Evolutionary conservation across 208 protist genomes (phyloP).

Genomic region (Trypanosoma avium): DNA sequence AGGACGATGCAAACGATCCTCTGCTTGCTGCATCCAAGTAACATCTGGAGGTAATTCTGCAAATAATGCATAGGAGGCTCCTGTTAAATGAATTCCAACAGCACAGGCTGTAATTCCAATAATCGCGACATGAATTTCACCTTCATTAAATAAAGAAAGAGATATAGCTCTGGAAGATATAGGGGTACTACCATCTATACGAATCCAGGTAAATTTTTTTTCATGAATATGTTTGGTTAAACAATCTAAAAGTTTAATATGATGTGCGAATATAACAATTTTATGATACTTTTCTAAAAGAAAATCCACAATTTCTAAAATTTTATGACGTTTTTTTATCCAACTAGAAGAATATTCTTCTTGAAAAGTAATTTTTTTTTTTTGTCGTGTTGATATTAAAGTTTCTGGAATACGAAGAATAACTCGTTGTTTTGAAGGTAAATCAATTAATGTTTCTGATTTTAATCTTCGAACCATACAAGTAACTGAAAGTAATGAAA

Average conservation of each 20-base stretch:
- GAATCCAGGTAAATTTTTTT: conserved; percentile 33
- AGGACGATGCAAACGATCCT: conserved; percentile 80
- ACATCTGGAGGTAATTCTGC: conserved; percentile 80
- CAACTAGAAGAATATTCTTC: conserved; percentile 57
- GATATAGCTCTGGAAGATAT: conserved; percentile 33
- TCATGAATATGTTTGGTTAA: conserved; percentile 31
- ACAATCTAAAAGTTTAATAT: conserved; percentile 60
- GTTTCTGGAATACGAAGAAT: conserved; percentile 53
- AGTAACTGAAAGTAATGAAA: conserved; percentile 39
- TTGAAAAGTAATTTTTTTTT: conserved; percentile 40
- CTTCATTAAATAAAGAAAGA: conserved; percentile 42
- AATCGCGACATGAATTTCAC: conserved; percentile 45
- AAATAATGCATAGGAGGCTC: conserved; percentile 73
- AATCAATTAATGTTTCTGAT: conserved; percentile 61
- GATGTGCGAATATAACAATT: conserved; percentile 80
- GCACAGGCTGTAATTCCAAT: conserved; percentile 80
- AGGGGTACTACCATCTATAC: conserved; percentile 65
- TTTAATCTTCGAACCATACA: conserved; percentile 76
- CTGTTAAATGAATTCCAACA: conserved; percentile 71
- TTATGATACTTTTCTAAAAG: conserved; percentile 48
- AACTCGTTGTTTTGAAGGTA: conserved; percentile 66
- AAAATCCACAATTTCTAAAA: conserved; percentile 61
- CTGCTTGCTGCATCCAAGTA: conserved; percentile 77
- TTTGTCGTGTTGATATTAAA: not conserved
- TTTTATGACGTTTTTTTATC: conserved; percentile 53